A percentile compares a stretch with the other conserved stretches of the same genome.
Conservation (phyloP, 306 rosid genomes). For the Benincasa hispida region DNA sequence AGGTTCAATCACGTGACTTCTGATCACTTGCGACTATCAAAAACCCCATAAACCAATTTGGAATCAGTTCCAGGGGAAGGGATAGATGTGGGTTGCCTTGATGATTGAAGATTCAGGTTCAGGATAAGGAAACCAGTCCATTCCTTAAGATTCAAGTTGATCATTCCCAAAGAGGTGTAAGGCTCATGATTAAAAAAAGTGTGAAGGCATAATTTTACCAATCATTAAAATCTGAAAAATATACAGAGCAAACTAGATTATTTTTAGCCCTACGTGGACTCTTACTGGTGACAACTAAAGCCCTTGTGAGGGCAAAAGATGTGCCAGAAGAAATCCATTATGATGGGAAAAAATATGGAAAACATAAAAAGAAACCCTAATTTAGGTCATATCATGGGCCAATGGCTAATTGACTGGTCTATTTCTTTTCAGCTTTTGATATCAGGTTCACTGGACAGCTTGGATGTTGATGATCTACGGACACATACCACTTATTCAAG, state of each 20-base stretch:
- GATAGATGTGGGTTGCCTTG: background rate
- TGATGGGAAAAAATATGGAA: background rate
- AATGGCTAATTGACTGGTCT: background rate
- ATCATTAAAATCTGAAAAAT: background rate
- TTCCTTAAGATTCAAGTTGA: background rate
- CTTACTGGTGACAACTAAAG: background rate
- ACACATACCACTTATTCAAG: conserved; percentile 69
- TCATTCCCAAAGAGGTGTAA: background rate
- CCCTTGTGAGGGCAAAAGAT: background rate
- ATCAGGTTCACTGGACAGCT: conserved; percentile 94
- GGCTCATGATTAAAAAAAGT: background rate
- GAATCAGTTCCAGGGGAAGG: background rate
- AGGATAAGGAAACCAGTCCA: background rate
- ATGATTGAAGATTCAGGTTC: background rate
- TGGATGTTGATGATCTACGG: conserved; percentile 92
- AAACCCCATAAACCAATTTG: background rate
- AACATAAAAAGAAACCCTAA: background rate
- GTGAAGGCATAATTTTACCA: background rate
- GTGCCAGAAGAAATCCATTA: background rate
- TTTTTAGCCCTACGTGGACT: background rate
- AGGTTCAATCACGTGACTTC: background rate
- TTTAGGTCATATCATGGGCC: background rate
- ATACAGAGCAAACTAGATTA: background rate
- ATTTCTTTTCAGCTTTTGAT: conserved; percentile 67
- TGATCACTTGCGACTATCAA: background rate